These are phyloP conservation scores for Kuraishia hungarica DNA, from an alignment of 805 yeast species.

Conservation along the genomic window DNA sequence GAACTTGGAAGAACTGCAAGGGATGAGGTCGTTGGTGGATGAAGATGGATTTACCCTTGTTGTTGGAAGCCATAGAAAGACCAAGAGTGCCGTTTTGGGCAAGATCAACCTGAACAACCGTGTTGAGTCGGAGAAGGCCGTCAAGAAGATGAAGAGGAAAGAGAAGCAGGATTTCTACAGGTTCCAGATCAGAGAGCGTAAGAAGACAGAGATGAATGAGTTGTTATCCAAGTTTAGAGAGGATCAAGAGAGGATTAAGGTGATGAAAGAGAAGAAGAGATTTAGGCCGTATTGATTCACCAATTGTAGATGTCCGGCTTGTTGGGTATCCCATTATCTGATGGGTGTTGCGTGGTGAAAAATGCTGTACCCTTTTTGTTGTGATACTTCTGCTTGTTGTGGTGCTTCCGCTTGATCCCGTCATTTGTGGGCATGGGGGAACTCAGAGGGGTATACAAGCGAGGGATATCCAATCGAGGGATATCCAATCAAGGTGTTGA, in stretches of 20 bases:
- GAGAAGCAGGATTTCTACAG: conserved; percentile 90
- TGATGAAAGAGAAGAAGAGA: conserved; percentile 71
- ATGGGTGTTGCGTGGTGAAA: neutral
- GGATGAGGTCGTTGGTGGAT: conserved; percentile 60
- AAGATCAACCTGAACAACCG: conserved; percentile 21
- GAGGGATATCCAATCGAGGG: too few relatives aligned
- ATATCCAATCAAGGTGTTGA: too few relatives aligned
- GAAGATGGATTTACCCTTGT: conserved; percentile 93
- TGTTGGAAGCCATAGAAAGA: conserved; percentile 79
- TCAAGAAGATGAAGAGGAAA: conserved; percentile 52
- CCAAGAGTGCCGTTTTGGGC: conserved; percentile 63
- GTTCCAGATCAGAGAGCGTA: conserved; percentile 90
- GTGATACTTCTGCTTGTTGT: too few relatives aligned
- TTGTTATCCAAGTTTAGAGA: conserved; percentile 74
- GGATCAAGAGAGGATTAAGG: conserved; percentile 79
- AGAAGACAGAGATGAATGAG: conserved; percentile 88
- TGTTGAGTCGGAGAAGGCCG: conserved; percentile 21
- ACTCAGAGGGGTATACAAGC: too few relatives aligned
- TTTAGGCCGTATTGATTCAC: conserved; percentile 71
- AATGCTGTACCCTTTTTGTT: too few relatives aligned
- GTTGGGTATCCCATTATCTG: neutral
- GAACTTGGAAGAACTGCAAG: conserved; percentile 44
- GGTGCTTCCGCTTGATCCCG: too few relatives aligned
- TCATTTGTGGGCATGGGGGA: too few relatives aligned
- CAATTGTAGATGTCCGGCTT: neutral